Evolutionary conservation across 768 basidiomycete species (phyloP).

Genomic region (Kondoa subrosea): DNA sequence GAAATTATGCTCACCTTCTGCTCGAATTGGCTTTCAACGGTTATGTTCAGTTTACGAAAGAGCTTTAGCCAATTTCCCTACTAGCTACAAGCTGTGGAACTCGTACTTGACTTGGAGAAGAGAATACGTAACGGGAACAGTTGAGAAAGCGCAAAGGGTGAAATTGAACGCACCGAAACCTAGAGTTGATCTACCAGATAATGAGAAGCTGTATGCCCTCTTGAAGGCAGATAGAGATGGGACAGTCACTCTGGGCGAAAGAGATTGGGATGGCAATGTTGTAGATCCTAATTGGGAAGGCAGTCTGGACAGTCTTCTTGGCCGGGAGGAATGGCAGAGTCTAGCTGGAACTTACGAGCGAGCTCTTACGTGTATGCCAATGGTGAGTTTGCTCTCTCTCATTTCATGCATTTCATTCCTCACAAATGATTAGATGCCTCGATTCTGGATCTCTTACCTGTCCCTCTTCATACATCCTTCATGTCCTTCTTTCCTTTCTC

Average conservation of each 20-base stretch:
- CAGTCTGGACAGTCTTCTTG: slow-evolving; percentile 71
- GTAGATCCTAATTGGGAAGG: slow-evolving; percentile 46
- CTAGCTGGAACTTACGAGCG: slow-evolving; percentile 79
- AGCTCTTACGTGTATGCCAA: slow-evolving; percentile 84
- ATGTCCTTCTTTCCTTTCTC: slow-evolving; percentile 65
- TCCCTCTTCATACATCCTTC: slow-evolving; percentile 74
- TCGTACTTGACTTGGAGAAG: slow-evolving; percentile 70
- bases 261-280: slow-evolving; percentile 38
- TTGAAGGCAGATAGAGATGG: slow-evolving; percentile 43
- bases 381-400: slow-evolving; percentile 40
- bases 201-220: slow-evolving; percentile 14
- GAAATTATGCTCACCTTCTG: slow-evolving; percentile 48
- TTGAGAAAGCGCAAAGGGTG: slow-evolving; percentile 40
- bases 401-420: not conserved
- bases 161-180: slow-evolving; percentile 80
- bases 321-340: slow-evolving; percentile 88
- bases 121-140: slow-evolving; percentile 60
- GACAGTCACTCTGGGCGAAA: slow-evolving; percentile 56
- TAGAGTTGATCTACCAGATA: slow-evolving; percentile 37
- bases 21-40: slow-evolving; percentile 61
- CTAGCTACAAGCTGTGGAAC: slow-evolving; percentile 90
- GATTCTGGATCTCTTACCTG: slow-evolving; percentile 84
- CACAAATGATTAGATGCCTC: slow-evolving; percentile 49
- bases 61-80: slow-evolving; percentile 69
- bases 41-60: slow-evolving; percentile 86